Base-by-base conservation (phyloP, 140 eudicot genomes). In the Flaveria floridana region DNA sequence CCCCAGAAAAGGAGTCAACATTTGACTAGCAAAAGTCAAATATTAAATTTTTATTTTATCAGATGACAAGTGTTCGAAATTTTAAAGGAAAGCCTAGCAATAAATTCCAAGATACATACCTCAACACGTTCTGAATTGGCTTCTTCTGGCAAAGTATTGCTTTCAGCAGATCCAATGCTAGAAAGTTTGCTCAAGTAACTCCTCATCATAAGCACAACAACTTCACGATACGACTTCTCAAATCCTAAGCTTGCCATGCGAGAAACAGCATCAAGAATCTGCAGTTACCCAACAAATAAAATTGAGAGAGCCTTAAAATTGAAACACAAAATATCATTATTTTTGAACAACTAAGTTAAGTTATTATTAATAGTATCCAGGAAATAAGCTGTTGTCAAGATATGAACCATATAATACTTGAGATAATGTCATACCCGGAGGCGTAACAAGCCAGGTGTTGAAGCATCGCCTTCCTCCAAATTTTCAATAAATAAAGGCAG, bases 181-280 rank as follows among this genome's bases (percentile, higher is more conserved):
- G 96, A 79, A 48, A 95, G 92, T 77, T 95, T 95, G 79, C 88
- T 78, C 78, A 91, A 58, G 86, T 95, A 95, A 83, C 96, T 87
- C 63, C 97, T 86, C 79, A 89, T 91, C 92, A 95, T 77, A 78
- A 95, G 78, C 81, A 95, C 99, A 72, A 91, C 88, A 79, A 87
- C 91, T 91, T 95, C 99, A 74, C 97, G 99, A 79, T 88, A 95
- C 3, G 99, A 89, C 72, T 91, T 91, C 81, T 95, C 97, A 82
- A 87, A 95, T 58, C 99, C 99, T 86, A 95, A 89, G 75, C 99
- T 89, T 68, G 99, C 97, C 95, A 95, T 69, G 83, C 97, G 88
- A 91, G 99, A 84, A 81, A 91, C 88, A 56, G 97, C 99, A 84
- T 95, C 99, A 85, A 95, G 95, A 87, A 95, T 91, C 99, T 95